Percentiles rank a stretch among this genome's conserved stretches.
These are phyloP conservation scores for Chrysochromulina parva DNA, from an alignment of 78 protist species.

Conservation along the genomic window DNA sequence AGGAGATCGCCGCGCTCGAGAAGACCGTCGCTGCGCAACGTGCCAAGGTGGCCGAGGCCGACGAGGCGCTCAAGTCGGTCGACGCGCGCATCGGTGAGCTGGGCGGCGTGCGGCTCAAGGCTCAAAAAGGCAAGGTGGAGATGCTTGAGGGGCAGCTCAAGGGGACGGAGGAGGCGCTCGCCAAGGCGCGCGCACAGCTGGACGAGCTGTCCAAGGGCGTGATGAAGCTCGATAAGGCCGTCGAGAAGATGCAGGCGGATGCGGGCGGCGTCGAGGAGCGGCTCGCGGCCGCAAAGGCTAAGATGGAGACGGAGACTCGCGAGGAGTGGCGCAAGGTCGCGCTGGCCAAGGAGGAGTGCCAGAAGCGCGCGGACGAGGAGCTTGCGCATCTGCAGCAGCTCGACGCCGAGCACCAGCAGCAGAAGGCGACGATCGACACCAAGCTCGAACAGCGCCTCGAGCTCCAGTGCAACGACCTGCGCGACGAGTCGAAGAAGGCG, in stretches of 20 bases:
- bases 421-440: constrained; percentile 6
- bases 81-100: constrained; percentile 55
- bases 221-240: background rate
- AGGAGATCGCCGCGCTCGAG: background rate
- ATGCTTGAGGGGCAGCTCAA: constrained; percentile 9
- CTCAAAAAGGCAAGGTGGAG: constrained; percentile 60
- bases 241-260: background rate
- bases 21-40: background rate
- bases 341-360: background rate
- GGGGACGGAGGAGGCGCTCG: background rate
- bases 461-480: background rate
- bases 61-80: constrained; percentile 35
- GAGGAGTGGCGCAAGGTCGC: constrained; percentile 28
- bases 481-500: constrained; percentile 35
- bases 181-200: background rate
- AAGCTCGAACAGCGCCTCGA: background rate
- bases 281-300: background rate
- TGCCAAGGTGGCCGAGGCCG: background rate
- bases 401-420: background rate
- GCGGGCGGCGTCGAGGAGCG: background rate
- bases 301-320: background rate
- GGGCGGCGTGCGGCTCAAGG: constrained; percentile 67
- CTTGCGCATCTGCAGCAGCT: background rate
- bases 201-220: background rate
- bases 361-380: background rate